Conservation (phyloP, 495 filamentous ascomycete genomes). For the Thozetella sp. region DNA sequence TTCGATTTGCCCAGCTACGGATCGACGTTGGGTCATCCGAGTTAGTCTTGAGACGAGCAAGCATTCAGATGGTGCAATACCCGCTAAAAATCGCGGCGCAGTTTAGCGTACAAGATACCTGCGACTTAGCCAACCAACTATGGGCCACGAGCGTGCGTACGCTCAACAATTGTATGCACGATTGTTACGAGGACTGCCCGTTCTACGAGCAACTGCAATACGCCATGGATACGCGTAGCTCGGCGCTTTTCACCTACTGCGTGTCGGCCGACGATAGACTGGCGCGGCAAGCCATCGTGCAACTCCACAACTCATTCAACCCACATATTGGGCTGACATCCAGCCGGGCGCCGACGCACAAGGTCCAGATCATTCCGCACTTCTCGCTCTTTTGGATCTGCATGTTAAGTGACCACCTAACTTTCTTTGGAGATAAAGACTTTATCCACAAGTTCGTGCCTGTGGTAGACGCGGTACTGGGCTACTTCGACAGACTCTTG, state of each 20-base stretch:
- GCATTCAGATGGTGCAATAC: too few relatives aligned
- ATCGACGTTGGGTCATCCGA: too few relatives aligned
- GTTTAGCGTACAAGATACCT: too few relatives aligned
- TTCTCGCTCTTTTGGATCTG: neutral
- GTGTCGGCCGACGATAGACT: neutral
- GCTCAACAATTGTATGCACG: neutral
- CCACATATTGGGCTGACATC: neutral
- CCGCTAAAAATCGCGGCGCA: too few relatives aligned
- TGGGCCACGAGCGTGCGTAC: neutral
- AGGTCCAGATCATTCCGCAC: neutral
- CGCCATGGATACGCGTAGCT: neutral
- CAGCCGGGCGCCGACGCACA: neutral
- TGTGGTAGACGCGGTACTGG: neutral
- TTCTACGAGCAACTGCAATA: slow-evolving; percentile 1
- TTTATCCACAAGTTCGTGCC: neutral
- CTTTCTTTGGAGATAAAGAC: neutral
- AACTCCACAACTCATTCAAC: neutral
- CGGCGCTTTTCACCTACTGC: neutral
- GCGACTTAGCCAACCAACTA: too few relatives aligned
- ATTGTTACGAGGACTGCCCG: slow-evolving; percentile 1
- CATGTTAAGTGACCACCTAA: neutral
- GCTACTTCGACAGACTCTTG: too few relatives aligned
- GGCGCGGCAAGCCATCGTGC: neutral
- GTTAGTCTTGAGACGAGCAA: too few relatives aligned
- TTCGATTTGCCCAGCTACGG: too few relatives aligned